Base-by-base conservation (phyloP, 306 rosid species). In the Trifolium fragiferum region DNA sequence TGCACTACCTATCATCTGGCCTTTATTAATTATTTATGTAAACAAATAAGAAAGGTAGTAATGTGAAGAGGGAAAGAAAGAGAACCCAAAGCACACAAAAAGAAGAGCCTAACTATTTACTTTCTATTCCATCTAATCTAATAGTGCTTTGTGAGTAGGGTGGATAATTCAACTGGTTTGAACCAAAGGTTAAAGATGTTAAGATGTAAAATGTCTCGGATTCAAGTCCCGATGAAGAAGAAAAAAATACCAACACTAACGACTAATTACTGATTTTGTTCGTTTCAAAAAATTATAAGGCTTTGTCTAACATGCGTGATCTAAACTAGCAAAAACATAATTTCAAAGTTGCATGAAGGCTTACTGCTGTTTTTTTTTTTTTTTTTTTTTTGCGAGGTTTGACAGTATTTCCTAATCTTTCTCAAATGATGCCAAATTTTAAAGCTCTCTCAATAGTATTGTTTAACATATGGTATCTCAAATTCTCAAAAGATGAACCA, bases 401-500 rank as follows among this genome's bases (percentile, higher is more conserved):
- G 27, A 25, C 2, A 25, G 10, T 62, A 37, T 76, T 66, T 68
- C 67, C 41, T 61, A 54, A 32, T 19, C 73, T 44, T 51, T 43
- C 19, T 50, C 38, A 44, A 30, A 75, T 55, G 81, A 33, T 66
- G 84, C 84, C 83, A 81, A 84, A 78, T 25, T 43, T 40, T 62
- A 74, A 58, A 76, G 79, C 47, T 68, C 60, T 16, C 57, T 61
- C 50, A 35, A 21, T 65, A 11, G 7, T 30, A 33, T 15, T 60
- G 41, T 61, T 54, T 54, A 14, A 55, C 43, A 10, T 19, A 63
- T 35, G 16, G 81, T 76, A 84, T 78, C 93, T 90, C 15, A 41
- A 41, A 41, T 3, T 41, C 47, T 41, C 76, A 88, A 90, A 90
- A 88, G 96, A 30, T 80, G 89, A 88, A 81, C 92, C 89, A 86